phyloP scores from a whole-genome alignment of 169 alveolate genomes.

The Plasmodium billcollinsi region DNA sequence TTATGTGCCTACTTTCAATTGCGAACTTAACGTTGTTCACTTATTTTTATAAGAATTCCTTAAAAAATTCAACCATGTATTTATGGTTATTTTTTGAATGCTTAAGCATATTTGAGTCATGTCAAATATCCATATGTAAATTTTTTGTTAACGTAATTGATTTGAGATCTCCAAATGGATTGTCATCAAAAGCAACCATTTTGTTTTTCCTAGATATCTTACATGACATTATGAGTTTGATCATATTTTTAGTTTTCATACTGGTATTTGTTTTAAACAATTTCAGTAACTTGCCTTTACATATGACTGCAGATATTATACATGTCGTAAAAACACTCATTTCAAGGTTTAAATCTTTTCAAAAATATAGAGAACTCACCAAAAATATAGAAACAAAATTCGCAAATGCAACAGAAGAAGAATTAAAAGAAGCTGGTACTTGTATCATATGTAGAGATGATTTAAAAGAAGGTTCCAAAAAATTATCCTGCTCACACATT shows the following conservation, averaged over 20 bases:
- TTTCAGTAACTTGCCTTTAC: conserved; percentile 89
- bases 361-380: conserved; percentile 78
- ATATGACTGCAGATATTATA: conserved; percentile 90
- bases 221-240: conserved; percentile 80
- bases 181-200: conserved; percentile 80
- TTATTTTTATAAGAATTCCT: conserved; percentile 78
- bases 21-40: conserved; percentile 79
- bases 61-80: conserved; percentile 87
- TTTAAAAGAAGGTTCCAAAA: conserved; percentile 85
- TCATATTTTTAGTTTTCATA: conserved; percentile 76
- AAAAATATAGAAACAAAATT: conserved; percentile 79
- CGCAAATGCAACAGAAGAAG: conserved; percentile 89
- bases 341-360: conserved; percentile 74
- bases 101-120: conserved; percentile 76
- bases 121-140: conserved; percentile 76
- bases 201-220: conserved; percentile 81
- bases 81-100: conserved; percentile 90
- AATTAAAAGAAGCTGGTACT: conserved; percentile 86
- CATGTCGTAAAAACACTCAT: conserved; percentile 83
- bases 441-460: conserved; percentile 92
- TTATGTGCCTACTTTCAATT: conserved; percentile 82
- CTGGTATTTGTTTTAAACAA: conserved; percentile 87
- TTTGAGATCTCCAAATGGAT: conserved; percentile 77
- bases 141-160: conserved; percentile 78
- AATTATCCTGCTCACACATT: conserved; percentile 90